Conservation (phyloP, 1,284 basidiomycete species). For the Spongiforma sp. region DNA sequence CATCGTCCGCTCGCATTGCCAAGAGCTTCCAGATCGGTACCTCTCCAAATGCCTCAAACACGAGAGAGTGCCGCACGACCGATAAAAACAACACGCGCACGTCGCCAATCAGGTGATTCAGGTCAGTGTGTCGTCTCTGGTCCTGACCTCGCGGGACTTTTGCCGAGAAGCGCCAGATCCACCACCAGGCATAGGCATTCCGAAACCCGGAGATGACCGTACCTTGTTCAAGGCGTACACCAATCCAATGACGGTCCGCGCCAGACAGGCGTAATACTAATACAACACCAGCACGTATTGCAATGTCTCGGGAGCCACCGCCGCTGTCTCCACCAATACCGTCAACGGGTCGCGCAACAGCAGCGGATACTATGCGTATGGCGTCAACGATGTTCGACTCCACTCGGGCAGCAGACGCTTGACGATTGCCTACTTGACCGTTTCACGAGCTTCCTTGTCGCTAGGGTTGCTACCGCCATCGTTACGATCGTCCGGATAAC, state of each 20-base stretch:
- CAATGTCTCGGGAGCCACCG: slow-evolving; percentile 87
- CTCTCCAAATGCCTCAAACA: slow-evolving; percentile 79
- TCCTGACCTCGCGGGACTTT: neutral
- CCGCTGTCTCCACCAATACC: slow-evolving; percentile 86
- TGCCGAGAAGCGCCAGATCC: neutral
- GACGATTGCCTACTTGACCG: slow-evolving; percentile 83
- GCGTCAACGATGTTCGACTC: slow-evolving; percentile 79
- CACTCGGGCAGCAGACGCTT: slow-evolving; percentile 89
- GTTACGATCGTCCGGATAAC: slow-evolving; percentile 63
- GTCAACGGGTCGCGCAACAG: slow-evolving; percentile 89
- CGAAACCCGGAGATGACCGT: slow-evolving; percentile 50
- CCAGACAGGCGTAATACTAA: slow-evolving; percentile 90
- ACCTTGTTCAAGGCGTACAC: slow-evolving; percentile 80
- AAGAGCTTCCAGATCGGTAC: slow-evolving; percentile 85
- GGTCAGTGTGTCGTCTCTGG: slow-evolving; percentile 44
- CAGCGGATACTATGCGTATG: slow-evolving; percentile 79
- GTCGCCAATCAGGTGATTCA: slow-evolving; percentile 84
- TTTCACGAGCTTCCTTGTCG: too few species aligned
- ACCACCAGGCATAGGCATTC: slow-evolving; percentile 44
- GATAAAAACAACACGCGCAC: slow-evolving; percentile 87
- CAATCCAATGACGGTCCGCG: slow-evolving; percentile 83
- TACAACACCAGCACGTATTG: slow-evolving; percentile 83
- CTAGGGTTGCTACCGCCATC: too few species aligned
- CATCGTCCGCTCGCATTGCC: slow-evolving; percentile 81
- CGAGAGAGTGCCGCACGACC: slow-evolving; percentile 79